Conservation (phyloP, 2,329 filamentous ascomycete species). For the Mycosphaerella sp. region DNA sequence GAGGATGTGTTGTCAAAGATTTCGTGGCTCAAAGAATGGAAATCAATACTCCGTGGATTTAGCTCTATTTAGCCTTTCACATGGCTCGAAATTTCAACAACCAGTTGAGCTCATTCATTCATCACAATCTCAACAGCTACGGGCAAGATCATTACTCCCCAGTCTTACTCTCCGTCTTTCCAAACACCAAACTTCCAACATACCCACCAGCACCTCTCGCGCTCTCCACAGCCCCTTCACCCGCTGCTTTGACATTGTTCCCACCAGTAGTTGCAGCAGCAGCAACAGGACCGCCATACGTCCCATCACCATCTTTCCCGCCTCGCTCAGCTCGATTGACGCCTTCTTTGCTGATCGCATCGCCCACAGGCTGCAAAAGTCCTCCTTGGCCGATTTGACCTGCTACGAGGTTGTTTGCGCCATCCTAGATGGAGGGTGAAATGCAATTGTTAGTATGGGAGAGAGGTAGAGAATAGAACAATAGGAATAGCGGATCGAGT, state of each 20-base stretch:
- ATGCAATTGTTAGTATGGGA: too few species aligned
- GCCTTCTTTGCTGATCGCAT: conserved; percentile 57
- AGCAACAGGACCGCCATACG: conserved; percentile 40
- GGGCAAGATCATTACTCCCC: too few species aligned
- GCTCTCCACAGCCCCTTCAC: conserved; percentile 23
- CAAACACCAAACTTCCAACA: conserved; percentile 31
- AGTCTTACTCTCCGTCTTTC: conserved; percentile 26
- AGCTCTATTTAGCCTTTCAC: too few species aligned
- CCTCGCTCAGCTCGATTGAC: conserved; percentile 59
- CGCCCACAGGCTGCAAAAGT: conserved; percentile 58
- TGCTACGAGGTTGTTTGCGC: conserved; percentile 55
- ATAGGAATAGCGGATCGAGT: too few species aligned
- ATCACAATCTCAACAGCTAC: too few species aligned
- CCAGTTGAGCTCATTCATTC: too few species aligned
- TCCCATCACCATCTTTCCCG: conserved; percentile 57
- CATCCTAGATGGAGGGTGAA: conserved; percentile 46
- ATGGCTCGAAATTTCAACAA: too few species aligned
- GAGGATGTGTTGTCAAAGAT: neutral
- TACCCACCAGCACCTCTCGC: conserved; percentile 30
- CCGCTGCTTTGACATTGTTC: conserved; percentile 28
- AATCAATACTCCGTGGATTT: too few species aligned
- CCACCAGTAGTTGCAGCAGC: conserved; percentile 31
- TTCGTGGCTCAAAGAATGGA: neutral
- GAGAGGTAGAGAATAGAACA: too few species aligned
- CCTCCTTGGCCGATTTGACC: conserved; percentile 64